Evolutionary conservation across 2,329 filamentous ascomycete species (phyloP).

Genomic region (Pseudogymnoascus sp.): DNA sequence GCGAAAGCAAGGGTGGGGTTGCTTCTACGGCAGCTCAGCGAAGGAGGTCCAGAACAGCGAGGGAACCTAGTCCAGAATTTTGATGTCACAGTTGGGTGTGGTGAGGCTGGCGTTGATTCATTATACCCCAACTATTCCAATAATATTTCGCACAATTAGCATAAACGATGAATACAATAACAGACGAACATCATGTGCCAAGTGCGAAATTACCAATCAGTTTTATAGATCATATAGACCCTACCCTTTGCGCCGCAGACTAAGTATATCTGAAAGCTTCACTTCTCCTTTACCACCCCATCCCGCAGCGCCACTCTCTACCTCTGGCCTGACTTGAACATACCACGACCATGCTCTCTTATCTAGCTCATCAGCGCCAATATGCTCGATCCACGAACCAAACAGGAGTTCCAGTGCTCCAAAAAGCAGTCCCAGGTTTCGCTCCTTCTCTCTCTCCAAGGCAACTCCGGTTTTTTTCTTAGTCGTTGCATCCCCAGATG

Average conservation of each 20-base stretch:
- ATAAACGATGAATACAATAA: not conserved
- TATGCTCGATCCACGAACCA: conserved; percentile 62
- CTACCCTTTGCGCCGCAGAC: conserved; percentile 39
- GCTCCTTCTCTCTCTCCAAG: conserved; percentile 54
- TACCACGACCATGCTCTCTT: conserved; percentile 78
- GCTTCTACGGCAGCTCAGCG: conserved; percentile 16
- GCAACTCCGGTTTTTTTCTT: conserved; percentile 49
- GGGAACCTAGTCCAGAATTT: not conserved
- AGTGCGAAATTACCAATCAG: too few species aligned
- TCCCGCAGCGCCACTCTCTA: conserved; percentile 64
- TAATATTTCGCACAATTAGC: not conserved
- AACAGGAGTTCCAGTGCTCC: conserved; percentile 65
- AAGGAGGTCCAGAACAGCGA: conserved; percentile 18
- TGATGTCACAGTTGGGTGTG: not conserved
- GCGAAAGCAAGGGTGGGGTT: conserved; percentile 30
- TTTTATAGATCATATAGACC: not conserved
- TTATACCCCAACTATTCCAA: conserved; percentile 3
- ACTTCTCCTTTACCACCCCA: conserved; percentile 78
- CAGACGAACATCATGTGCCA: not conserved
- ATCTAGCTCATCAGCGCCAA: conserved; percentile 62
- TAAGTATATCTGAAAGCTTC: conserved; percentile 58
- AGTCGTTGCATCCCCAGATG: conserved; percentile 24
- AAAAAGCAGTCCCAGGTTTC: conserved; percentile 62
- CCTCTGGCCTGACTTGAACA: conserved; percentile 64
- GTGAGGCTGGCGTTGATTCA: not conserved